These are phyloP conservation scores for Fonsecaea nubica DNA, from an alignment of 2,329 filamentous ascomycete species.

Conservation along the genomic window DNA sequence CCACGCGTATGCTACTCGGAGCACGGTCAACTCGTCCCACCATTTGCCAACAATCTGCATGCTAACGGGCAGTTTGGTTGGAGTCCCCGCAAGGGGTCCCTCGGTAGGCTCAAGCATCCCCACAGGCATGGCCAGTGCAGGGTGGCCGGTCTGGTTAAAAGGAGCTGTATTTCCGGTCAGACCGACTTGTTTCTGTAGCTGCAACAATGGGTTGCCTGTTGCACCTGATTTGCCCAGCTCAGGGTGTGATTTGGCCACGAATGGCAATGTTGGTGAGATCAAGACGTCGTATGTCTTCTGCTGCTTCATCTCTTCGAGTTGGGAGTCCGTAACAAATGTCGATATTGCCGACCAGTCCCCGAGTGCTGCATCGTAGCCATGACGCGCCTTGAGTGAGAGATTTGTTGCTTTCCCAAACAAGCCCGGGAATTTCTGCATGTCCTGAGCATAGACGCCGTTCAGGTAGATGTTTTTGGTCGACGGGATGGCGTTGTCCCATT, in stretches of 20 bases:
- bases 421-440: slow-evolving; percentile 45
- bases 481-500: slow-evolving; percentile 60
- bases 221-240: background rate
- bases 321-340: background rate
- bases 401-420: slow-evolving; percentile 53
- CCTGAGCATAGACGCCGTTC: slow-evolving; percentile 50
- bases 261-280: slow-evolving; percentile 7
- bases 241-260: slow-evolving; percentile 1
- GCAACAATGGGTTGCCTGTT: background rate
- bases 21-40: slow-evolving; percentile 45
- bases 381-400: slow-evolving; percentile 48
- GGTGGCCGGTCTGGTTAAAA: slow-evolving; percentile 2
- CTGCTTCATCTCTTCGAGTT: slow-evolving; percentile 2
- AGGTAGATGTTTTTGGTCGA: slow-evolving; percentile 55
- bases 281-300: slow-evolving; percentile 6
- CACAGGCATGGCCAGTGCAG: background rate
- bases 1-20: slow-evolving; percentile 28
- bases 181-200: slow-evolving; percentile 2
- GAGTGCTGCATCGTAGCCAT: slow-evolving; percentile 48
- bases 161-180: slow-evolving; percentile 2
- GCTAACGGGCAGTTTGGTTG: slow-evolving; percentile 45
- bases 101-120: slow-evolving; percentile 2
- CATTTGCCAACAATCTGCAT: slow-evolving; percentile 50
- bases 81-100: background rate
- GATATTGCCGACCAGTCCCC: background rate